Base-by-base conservation (phyloP, 208 protist genomes). In the Crithidia expoeki region DNA sequence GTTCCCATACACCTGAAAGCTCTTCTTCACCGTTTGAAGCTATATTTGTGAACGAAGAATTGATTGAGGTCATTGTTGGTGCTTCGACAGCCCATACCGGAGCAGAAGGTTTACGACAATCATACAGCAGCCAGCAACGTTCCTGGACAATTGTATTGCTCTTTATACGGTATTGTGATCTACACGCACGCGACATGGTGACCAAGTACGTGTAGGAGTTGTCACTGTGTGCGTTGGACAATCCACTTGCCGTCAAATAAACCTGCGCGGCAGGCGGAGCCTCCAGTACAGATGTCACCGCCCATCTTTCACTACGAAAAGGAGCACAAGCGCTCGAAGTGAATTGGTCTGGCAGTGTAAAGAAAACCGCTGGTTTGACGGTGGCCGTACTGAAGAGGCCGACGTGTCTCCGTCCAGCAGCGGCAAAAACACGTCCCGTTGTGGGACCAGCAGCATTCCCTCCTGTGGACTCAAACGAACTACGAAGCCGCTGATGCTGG, bases 251-350 rank as follows among this genome's bases (percentile, higher is more conserved):
- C 19, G 19, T n/a, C n/a, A n/a, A n/a, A n/a, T n/a, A n/a, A n/a
- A n/a, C n/a, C n/a, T n/a, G 21, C 12, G 28, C 44, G 11, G 46
- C 17, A 21, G 62, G 38, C 21, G 71, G 62, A 0, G 46, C 61
- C 46, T 76, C 71, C 55, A 76, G 27, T 19, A 76, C 71, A 11
- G 71, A 62, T 17, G 71, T 65, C 42, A 76, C 71, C 5, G 10
- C 17, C 46, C 62, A 68, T 9, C 32, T 23, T 5, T 19, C 19
- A 33, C 17, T 27, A 12, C 4, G 36, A n/a, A 3, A 5, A 27
- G 2, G 40, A 28, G 1, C 33, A 19, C 14, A 46, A n/a, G 30
- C 52, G 16, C 19, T 46, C n/a, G n/a, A n/a, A n/a, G 55, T 28
- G 19, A 30, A 10, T 10, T 6, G 2, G 23, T 49, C 27, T 2